phyloP scores from a whole-genome alignment of 805 yeast genomes.

The Saccharomycopsis oosterbeekiorum region DNA sequence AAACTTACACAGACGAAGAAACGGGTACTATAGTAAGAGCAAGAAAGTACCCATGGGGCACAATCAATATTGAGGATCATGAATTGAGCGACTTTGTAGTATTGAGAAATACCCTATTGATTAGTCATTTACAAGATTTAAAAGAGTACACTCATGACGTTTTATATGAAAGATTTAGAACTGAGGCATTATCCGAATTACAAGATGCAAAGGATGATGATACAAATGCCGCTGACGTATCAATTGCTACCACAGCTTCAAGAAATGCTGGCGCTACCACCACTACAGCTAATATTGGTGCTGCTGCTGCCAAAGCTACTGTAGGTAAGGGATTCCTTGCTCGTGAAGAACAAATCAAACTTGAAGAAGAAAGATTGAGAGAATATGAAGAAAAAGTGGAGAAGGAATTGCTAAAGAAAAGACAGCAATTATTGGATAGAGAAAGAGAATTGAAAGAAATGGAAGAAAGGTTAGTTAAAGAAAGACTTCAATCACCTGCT shows the following conservation, averaged over 20 bases:
- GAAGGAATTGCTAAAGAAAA: conserved; percentile 69
- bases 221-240: conserved; percentile 7
- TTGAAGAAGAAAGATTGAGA: conserved; percentile 80
- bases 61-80: conserved; percentile 58
- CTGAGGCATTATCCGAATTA: conserved; percentile 64
- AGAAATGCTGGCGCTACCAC: not conserved
- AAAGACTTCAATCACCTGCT: conserved; percentile 11
- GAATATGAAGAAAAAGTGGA: conserved; percentile 86
- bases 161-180: conserved; percentile 81
- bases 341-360: conserved; percentile 81
- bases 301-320: conserved; percentile 5
- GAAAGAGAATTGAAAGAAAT: conserved; percentile 79
- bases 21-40: conserved; percentile 35
- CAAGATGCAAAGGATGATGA: conserved; percentile 18
- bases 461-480: conserved; percentile 44
- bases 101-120: conserved; percentile 67
- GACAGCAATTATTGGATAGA: conserved; percentile 73
- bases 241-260: conserved; percentile 3
- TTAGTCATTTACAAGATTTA: conserved; percentile 78
- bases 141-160: conserved; percentile 84
- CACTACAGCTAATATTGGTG: not conserved
- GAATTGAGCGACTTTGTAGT: conserved; percentile 72
- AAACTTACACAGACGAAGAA: conserved; percentile 36
- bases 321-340: conserved; percentile 32
- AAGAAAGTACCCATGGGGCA: conserved; percentile 51